Evolutionary conservation across 1,284 basidiomycete genomes (phyloP).

Genomic region (Ustilago esculenta): DNA sequence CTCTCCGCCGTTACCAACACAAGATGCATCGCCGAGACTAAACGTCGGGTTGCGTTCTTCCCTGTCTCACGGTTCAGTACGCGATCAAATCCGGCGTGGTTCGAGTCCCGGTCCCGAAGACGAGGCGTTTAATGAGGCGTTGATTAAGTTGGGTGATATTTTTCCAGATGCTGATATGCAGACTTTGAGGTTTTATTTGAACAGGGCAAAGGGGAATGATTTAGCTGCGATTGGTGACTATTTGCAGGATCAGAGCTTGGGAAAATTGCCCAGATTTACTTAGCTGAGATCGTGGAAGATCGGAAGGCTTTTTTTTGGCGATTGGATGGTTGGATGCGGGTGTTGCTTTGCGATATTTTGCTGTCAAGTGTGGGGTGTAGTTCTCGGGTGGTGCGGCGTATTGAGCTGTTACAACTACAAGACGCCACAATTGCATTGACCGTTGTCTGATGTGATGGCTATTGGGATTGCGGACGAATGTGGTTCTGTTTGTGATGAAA

Average conservation of each 20-base stretch:
- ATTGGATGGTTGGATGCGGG: background rate
- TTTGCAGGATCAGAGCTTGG: slow-evolving; percentile 52
- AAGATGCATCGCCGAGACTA: slow-evolving; percentile 1
- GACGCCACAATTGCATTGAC: too few relatives aligned
- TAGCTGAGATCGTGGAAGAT: too few relatives aligned
- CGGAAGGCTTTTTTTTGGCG: too few relatives aligned
- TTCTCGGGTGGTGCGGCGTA: too few relatives aligned
- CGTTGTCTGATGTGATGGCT: too few relatives aligned
- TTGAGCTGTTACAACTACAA: too few relatives aligned
- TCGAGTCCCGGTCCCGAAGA: slow-evolving; percentile 15
- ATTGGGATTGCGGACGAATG: too few relatives aligned
- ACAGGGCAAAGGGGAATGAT: slow-evolving; percentile 55
- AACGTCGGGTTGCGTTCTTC: slow-evolving; percentile 11
- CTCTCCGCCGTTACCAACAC: slow-evolving; percentile 10
- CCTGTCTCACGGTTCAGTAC: slow-evolving; percentile 34
- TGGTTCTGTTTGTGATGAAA: too few relatives aligned
- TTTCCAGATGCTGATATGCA: slow-evolving; percentile 53
- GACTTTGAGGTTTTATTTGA: slow-evolving; percentile 48
- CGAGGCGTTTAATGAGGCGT: slow-evolving; percentile 35
- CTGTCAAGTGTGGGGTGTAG: too few relatives aligned
- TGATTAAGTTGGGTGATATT: slow-evolving; percentile 54
- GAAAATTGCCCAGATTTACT: slow-evolving; percentile 30
- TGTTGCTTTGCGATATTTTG: background rate
- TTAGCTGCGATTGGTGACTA: slow-evolving; percentile 58
- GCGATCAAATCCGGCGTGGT: slow-evolving; percentile 27